Conservation (phyloP, 257 asterid species). For the Euphrasia confusa region DNA sequence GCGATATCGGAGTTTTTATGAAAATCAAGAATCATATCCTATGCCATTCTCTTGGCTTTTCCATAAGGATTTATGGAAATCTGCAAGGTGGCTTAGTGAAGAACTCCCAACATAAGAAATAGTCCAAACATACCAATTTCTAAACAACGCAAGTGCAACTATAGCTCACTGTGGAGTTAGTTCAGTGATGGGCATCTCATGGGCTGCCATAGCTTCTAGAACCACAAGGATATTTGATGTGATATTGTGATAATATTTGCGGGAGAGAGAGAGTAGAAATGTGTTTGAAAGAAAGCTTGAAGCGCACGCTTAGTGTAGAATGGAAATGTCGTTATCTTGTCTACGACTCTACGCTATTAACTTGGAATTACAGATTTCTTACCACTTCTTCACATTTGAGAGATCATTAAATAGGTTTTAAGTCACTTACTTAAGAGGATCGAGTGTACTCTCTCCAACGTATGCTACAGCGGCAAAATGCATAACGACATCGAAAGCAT, state of each 20-base stretch:
- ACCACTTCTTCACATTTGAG: neutral
- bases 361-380: neutral
- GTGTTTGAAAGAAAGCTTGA: neutral
- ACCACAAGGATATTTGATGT: conserved; percentile 81
- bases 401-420: neutral
- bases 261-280: neutral
- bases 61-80: conserved; percentile 91
- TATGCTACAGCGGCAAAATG: conserved; percentile 99
- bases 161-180: conserved; percentile 52
- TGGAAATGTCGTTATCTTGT: neutral
- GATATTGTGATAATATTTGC: conserved; percentile 93
- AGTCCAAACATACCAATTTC: neutral
- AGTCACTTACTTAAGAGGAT: conserved; percentile 71
- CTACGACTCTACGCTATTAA: neutral
- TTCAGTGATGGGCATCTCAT: conserved; percentile 82
- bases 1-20: conserved; percentile 85
- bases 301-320: neutral
- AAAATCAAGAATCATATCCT: conserved; percentile 86
- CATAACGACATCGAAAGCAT: conserved; percentile 72
- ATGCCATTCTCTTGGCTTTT: conserved; percentile 98
- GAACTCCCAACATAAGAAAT: conserved; percentile 4
- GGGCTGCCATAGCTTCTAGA: conserved; percentile 70
- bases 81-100: conserved; percentile 29
- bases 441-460: conserved; percentile 90
- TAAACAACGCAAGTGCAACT: neutral